Conservation (phyloP, 2,329 filamentous ascomycete species). For the Mycosphaerella sp. region DNA sequence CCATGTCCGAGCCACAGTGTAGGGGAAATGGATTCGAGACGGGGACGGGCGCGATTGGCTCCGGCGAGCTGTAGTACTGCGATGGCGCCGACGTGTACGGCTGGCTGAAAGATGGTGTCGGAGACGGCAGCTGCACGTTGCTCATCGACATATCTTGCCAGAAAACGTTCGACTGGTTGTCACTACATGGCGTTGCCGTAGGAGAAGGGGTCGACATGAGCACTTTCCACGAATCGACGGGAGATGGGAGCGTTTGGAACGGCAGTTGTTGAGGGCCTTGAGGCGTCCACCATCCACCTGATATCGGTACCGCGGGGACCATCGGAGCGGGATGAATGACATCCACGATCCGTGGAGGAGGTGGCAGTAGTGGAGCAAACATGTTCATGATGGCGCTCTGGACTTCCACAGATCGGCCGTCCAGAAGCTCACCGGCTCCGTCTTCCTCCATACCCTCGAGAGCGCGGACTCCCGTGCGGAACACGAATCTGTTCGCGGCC, state of each 20-base stretch:
- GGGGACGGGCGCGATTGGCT: slow-evolving; percentile 67
- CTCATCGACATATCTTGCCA: slow-evolving; percentile 75
- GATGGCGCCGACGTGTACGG: slow-evolving; percentile 54
- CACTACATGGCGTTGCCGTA: slow-evolving; percentile 59
- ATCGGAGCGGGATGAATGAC: slow-evolving; percentile 79
- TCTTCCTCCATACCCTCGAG: slow-evolving; percentile 96
- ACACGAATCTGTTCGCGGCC: slow-evolving; percentile 95
- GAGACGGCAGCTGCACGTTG: slow-evolving; percentile 66
- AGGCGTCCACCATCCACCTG: slow-evolving; percentile 71
- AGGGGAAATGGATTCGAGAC: slow-evolving; percentile 83
- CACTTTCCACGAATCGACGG: slow-evolving; percentile 84
- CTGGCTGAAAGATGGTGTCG: slow-evolving; percentile 72
- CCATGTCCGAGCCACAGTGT: slow-evolving; percentile 65
- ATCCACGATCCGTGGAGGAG: slow-evolving; percentile 82
- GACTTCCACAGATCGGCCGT: slow-evolving; percentile 87
- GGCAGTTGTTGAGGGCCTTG: slow-evolving; percentile 47
- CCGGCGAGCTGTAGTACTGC: slow-evolving; percentile 72
- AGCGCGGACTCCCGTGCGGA: slow-evolving; percentile 77
- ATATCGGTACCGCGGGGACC: slow-evolving; percentile 65
- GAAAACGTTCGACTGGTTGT: slow-evolving; percentile 62
- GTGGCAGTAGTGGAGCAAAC: slow-evolving; percentile 78
- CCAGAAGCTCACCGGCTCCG: slow-evolving; percentile 85
- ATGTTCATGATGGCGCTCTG: slow-evolving; percentile 78
- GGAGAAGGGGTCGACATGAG: slow-evolving; percentile 82
- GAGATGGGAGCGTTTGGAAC: slow-evolving; percentile 58